Percentiles rank a stretch among this genome's conserved stretches.
Evolutionary conservation across 1,284 basidiomycete species (phyloP).

Genomic region (Ustilago xerochloae): DNA sequence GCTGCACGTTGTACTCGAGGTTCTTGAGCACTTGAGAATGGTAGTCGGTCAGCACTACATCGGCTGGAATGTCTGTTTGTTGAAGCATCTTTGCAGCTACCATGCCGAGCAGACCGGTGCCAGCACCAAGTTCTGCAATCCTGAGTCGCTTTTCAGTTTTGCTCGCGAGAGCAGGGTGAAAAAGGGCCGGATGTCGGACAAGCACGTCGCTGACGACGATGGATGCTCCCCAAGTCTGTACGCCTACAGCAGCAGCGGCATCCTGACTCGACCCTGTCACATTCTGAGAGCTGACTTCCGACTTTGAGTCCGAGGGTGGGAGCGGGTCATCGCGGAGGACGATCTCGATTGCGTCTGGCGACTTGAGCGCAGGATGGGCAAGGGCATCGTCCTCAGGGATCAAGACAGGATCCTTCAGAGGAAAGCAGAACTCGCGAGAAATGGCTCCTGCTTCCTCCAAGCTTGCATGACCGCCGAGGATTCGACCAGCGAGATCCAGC

Average conservation of each 20-base stretch:
- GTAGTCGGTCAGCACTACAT: slow-evolving; percentile 51
- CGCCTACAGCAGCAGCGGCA: slow-evolving; percentile 49
- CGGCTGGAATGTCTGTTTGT: not conserved
- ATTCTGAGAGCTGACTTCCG: slow-evolving; percentile 5
- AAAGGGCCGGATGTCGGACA: slow-evolving; percentile 25
- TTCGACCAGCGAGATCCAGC: slow-evolving; percentile 43
- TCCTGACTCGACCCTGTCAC: slow-evolving; percentile 20
- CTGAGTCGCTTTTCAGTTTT: not conserved
- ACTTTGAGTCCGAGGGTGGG: slow-evolving; percentile 36
- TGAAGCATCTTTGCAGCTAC: slow-evolving; percentile 34
- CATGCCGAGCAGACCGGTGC: slow-evolving; percentile 49
- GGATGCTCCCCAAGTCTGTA: slow-evolving; percentile 48
- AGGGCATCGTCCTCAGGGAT: slow-evolving; percentile 9
- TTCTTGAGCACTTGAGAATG: slow-evolving; percentile 42
- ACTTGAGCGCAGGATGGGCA: not conserved
- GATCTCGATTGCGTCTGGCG: slow-evolving; percentile 12
- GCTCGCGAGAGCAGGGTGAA: slow-evolving; percentile 12
- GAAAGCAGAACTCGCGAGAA: slow-evolving; percentile 40
- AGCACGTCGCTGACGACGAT: slow-evolving; percentile 44
- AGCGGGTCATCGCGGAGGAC: slow-evolving; percentile 37
- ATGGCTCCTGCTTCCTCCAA: slow-evolving; percentile 45
- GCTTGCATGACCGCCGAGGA: slow-evolving; percentile 38
- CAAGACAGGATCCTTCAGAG: slow-evolving; percentile 21
- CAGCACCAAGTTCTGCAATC: slow-evolving; percentile 46
- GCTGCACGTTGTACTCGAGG: slow-evolving; percentile 27